A percentile compares a stretch with the other conserved stretches of the same genome.
These are phyloP conservation scores for Lactarius psammicola DNA, from an alignment of 768 basidiomycete species.

Conservation along the genomic window DNA sequence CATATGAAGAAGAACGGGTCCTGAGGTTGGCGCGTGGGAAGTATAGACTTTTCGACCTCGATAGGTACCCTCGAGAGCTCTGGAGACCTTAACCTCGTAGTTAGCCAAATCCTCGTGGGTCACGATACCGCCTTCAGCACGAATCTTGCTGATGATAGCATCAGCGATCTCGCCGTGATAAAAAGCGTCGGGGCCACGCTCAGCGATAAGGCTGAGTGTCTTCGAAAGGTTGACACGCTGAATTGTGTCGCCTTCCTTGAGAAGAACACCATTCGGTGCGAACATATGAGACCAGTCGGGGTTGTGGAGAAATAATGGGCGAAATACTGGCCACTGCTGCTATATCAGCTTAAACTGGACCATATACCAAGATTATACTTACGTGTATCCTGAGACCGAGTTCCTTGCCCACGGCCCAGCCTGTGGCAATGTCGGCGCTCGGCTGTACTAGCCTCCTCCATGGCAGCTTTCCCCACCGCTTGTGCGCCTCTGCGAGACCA, in stretches of 20 bases:
- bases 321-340: slow-evolving; percentile 37
- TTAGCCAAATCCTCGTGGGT: slow-evolving; percentile 67
- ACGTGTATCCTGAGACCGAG: slow-evolving; percentile 72
- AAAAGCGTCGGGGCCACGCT: slow-evolving; percentile 75
- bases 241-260: slow-evolving; percentile 74
- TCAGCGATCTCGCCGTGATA: slow-evolving; percentile 89
- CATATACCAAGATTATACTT: slow-evolving; percentile 28
- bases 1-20: slow-evolving; percentile 87
- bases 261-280: slow-evolving; percentile 67
- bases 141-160: slow-evolving; percentile 68
- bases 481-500: slow-evolving; percentile 81
- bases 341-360: slow-evolving; percentile 8
- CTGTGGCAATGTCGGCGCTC: slow-evolving; percentile 66
- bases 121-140: slow-evolving; percentile 74
- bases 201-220: slow-evolving; percentile 72
- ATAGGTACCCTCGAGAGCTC: slow-evolving; percentile 77
- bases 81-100: slow-evolving; percentile 67
- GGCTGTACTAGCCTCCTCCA: slow-evolving; percentile 82
- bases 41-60: slow-evolving; percentile 80
- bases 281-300: slow-evolving; percentile 84
- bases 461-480: slow-evolving; percentile 73
- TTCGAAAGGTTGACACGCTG: slow-evolving; percentile 69
- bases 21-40: slow-evolving; percentile 79
- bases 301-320: slow-evolving; percentile 57
- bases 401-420: slow-evolving; percentile 79